phyloP scores from a whole-genome alignment of 768 basidiomycete genomes.

The Mycena albidolilacea region DNA sequence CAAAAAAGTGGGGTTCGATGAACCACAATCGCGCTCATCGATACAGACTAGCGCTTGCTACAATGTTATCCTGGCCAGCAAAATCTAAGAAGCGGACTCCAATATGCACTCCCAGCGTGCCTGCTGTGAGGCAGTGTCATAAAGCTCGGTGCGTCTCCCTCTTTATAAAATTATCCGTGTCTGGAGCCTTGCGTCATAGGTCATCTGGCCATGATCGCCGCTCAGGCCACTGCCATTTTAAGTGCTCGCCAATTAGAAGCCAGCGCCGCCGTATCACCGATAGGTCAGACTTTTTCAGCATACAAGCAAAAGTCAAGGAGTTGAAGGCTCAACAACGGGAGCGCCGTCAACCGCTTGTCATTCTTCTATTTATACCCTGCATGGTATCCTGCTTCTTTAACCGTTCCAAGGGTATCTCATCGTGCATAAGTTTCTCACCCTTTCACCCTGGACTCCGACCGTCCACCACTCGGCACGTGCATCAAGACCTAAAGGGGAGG shows the following conservation, averaged over 20 bases:
- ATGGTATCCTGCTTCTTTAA: too few species aligned
- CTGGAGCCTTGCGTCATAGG: slow-evolving; percentile 12
- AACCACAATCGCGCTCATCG: slow-evolving; percentile 15
- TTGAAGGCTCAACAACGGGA: too few species aligned
- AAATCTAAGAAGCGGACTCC: slow-evolving; percentile 1
- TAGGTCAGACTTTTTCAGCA: too few species aligned
- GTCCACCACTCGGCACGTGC: slow-evolving; percentile 13
- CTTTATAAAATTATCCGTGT: slow-evolving; percentile 3
- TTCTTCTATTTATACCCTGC: too few species aligned
- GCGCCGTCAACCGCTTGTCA: too few species aligned
- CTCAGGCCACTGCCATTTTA: background rate
- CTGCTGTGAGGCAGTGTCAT: slow-evolving; percentile 18
- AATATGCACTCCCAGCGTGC: slow-evolving; percentile 8
- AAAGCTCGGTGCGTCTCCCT: too few species aligned
- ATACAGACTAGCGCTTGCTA: background rate
- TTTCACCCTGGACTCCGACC: background rate
- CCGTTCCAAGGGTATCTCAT: too few species aligned
- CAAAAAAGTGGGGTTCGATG: slow-evolving; percentile 17
- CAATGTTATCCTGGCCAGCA: background rate
- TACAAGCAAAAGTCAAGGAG: too few species aligned
- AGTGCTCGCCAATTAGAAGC: background rate
- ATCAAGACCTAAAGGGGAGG: slow-evolving; percentile 10
- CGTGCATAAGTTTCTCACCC: background rate
- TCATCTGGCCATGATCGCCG: slow-evolving; percentile 12
- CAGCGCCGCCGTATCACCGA: too few species aligned